phyloP scores from a whole-genome alignment of 2,329 filamentous ascomycete genomes.

The Purpureocillium lavendulum region DNA sequence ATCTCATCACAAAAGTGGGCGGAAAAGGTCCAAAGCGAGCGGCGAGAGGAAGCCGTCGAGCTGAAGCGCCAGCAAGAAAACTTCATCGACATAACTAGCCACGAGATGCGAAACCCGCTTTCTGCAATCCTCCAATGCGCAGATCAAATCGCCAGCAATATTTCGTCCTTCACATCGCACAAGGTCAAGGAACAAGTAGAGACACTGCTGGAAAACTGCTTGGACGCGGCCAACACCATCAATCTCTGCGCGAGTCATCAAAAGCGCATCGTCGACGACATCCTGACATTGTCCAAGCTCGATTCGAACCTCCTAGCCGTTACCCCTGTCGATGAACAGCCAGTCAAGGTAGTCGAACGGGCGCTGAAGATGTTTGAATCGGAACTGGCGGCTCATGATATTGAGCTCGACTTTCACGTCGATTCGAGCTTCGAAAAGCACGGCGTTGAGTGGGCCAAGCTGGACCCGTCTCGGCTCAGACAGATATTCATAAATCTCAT shows the following conservation, averaged over 20 bases:
- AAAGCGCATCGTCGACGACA: constrained; percentile 62
- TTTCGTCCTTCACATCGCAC: constrained; percentile 32
- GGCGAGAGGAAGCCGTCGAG: constrained; percentile 73
- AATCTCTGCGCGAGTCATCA: constrained; percentile 73
- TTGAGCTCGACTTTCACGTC: constrained; percentile 60
- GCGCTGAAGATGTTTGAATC: constrained; percentile 74
- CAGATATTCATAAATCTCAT: constrained; percentile 73
- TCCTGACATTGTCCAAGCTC: constrained; percentile 59
- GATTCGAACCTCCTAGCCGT: constrained; percentile 64
- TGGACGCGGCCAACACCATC: constrained; percentile 77
- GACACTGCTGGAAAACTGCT: constrained; percentile 42
- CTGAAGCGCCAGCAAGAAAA: constrained; percentile 66
- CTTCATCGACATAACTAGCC: constrained; percentile 66
- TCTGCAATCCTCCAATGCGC: constrained; percentile 69
- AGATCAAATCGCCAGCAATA: constrained; percentile 56
- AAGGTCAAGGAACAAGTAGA: constrained; percentile 35
- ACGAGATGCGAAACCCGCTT: constrained; percentile 71
- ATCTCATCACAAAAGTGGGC: constrained; percentile 82
- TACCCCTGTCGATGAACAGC: constrained; percentile 62
- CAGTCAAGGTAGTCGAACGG: constrained; percentile 57
- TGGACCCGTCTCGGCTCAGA: constrained; percentile 66
- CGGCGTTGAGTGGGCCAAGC: constrained; percentile 60
- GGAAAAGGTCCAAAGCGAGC: constrained; percentile 68
- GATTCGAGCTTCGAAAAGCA: constrained; percentile 59
- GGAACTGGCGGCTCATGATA: constrained; percentile 63